These are phyloP conservation scores for Aphanomyces cochlioides DNA, from an alignment of 352 stramenopile species.

Conservation along the genomic window DNA sequence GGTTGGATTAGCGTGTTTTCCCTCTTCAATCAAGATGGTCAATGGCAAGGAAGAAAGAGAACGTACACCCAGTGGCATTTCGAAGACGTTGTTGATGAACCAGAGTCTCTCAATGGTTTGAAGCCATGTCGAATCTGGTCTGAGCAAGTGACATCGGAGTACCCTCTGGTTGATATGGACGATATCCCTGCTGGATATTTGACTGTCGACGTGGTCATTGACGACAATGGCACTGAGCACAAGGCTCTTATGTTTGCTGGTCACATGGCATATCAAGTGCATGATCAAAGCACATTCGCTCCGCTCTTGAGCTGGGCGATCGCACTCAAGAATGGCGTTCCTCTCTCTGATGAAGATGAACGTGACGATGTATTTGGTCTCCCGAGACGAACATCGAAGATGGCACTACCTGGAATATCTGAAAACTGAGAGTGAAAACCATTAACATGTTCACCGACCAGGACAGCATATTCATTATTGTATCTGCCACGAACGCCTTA, in stretches of 20 bases:
- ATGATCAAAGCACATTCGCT: background rate
- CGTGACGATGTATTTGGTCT: too few species aligned
- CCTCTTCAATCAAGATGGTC: background rate
- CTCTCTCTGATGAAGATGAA: too few species aligned
- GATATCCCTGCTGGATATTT: conserved; percentile 17
- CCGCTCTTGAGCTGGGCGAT: conserved; percentile 21
- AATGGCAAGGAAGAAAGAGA: background rate
- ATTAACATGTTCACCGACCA: too few species aligned
- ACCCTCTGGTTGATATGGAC: conserved; percentile 10
- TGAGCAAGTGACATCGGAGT: background rate
- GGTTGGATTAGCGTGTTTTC: conserved; percentile 17
- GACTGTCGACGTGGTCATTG: conserved; percentile 21
- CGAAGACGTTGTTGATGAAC: background rate
- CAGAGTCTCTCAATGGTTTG: background rate
- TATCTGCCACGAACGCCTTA: too few species aligned
- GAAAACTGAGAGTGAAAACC: too few species aligned
- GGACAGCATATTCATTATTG: too few species aligned
- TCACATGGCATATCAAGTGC: background rate
- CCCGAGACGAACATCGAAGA: too few species aligned
- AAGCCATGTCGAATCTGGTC: background rate
- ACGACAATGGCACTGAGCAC: conserved; percentile 25
- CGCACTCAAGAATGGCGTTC: conserved; percentile 8
- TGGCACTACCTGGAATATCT: too few species aligned
- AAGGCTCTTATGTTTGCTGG: conserved; percentile 24
- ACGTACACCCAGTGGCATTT: background rate